A percentile compares a stretch with the other conserved stretches of the same genome.
Evolutionary conservation across 176 grass and related monocot genomes (phyloP).

Genomic region (Carex pumila): DNA sequence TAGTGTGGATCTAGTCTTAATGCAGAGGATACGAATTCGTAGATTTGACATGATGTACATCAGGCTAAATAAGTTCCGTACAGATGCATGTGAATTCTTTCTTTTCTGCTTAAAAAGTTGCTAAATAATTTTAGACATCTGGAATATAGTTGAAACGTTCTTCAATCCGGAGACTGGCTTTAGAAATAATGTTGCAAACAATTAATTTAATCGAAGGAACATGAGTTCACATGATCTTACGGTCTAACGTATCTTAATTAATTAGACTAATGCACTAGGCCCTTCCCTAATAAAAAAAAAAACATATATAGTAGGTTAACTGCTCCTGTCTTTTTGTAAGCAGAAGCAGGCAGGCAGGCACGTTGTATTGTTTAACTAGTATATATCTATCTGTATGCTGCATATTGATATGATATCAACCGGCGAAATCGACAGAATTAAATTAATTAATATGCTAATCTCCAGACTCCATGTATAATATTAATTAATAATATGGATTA

Average conservation of each 20-base stretch:
- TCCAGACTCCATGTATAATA: too few relatives aligned
- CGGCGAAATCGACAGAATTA: neutral
- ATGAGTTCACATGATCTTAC: conserved; percentile 17
- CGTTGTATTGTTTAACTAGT: conserved; percentile 6
- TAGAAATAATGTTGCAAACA: neutral
- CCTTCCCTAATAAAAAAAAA: neutral
- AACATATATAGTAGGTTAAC: neutral
- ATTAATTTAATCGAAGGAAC: neutral
- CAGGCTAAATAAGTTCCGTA: too few relatives aligned
- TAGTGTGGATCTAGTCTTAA: too few relatives aligned
- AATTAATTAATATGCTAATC: neutral
- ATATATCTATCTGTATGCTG: conserved; percentile 10
- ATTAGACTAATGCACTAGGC: neutral
- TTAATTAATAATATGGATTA: too few relatives aligned
- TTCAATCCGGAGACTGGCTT: neutral
- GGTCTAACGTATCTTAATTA: neutral
- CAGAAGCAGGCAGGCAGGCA: too few relatives aligned
- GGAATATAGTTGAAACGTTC: neutral
- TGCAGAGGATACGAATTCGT: too few relatives aligned
- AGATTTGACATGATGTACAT: too few relatives aligned
- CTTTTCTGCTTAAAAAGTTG: too few relatives aligned
- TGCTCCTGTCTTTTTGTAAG: conserved; percentile 5
- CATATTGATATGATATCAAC: neutral
- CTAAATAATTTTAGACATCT: neutral
- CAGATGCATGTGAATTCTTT: too few relatives aligned